Conservation (phyloP, 495 filamentous ascomycete species). For the Aspergillus leporis region DNA sequence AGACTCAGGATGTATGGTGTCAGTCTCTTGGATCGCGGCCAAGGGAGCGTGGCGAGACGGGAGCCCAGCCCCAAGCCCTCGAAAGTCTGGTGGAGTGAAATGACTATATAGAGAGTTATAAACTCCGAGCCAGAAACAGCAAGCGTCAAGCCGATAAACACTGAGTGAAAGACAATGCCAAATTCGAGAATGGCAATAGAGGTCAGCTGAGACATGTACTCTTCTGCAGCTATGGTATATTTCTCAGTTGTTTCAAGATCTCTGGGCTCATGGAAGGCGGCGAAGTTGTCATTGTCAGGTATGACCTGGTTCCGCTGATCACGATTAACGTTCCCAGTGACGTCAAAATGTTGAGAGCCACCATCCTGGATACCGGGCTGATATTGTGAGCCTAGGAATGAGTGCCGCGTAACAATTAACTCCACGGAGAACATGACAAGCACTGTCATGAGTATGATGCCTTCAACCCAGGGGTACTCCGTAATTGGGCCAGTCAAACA, state of each 20-base stretch:
- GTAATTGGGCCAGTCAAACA: constrained; percentile 78
- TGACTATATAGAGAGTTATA: constrained; percentile 69
- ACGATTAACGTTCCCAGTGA: no score
- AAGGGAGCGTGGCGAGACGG: constrained; percentile 68
- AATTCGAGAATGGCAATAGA: constrained; percentile 68
- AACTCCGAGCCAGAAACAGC: constrained; percentile 72
- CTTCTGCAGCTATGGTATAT: constrained; percentile 48
- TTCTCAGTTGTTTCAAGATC: constrained; percentile 52
- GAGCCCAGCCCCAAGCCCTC: constrained; percentile 80
- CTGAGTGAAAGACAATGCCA: constrained; percentile 78
- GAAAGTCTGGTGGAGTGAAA: constrained; percentile 82
- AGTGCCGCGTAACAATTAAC: constrained; percentile 69
- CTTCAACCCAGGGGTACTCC: constrained; percentile 79
- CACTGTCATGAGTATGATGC: constrained; percentile 81
- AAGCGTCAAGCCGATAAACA: constrained; percentile 78
- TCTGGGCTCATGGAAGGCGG: constrained; percentile 57
- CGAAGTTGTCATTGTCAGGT: constrained; percentile 63
- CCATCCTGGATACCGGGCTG: no score
- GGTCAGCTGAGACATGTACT: constrained; percentile 49
- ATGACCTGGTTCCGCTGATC: constrained; percentile 31
- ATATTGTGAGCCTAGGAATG: constrained; percentile 41
- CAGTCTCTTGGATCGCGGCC: constrained; percentile 65
- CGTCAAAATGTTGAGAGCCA: no score
- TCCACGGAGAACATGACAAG: constrained; percentile 86
- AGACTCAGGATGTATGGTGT: constrained; percentile 71